These are phyloP conservation scores for Nannochloropsis gaditana DNA, from an alignment of 108 stramenopile species.

Conservation along the genomic window DNA sequence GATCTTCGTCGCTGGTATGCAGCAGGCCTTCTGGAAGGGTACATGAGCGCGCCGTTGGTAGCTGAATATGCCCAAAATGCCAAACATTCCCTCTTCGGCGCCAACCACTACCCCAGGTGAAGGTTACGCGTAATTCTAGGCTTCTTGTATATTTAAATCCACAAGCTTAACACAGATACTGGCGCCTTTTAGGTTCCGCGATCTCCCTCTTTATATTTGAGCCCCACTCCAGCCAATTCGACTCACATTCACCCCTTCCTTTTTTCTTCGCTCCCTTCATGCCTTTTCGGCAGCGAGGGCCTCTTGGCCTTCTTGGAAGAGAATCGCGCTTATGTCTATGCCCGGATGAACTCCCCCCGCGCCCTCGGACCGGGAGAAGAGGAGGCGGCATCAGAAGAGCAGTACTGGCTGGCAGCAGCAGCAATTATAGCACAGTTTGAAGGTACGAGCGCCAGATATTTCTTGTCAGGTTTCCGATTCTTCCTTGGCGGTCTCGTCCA, in stretches of 20 bases:
- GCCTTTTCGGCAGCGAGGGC: background rate
- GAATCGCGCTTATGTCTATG: background rate
- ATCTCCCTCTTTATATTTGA: too few relatives aligned
- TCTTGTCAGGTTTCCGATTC: too few relatives aligned
- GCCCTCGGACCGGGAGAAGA: background rate
- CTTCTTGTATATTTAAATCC: background rate
- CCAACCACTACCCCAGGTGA: background rate
- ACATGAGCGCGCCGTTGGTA: background rate
- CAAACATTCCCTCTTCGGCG: slow-evolving; percentile 4
- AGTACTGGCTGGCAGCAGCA: slow-evolving; percentile 4
- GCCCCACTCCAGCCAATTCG: background rate
- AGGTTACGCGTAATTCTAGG: background rate
- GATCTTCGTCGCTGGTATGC: background rate
- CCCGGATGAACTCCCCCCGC: background rate
- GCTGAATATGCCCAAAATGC: slow-evolving; percentile 2
- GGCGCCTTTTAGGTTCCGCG: too few relatives aligned
- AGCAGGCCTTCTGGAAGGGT: background rate
- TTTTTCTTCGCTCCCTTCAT: background rate
- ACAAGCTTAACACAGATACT: background rate
- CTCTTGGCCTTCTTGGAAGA: background rate
- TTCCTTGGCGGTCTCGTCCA: too few relatives aligned
- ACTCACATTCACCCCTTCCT: background rate
- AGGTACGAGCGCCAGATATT: background rate
- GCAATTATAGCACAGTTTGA: background rate
- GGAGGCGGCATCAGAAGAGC: background rate